Conservation (phyloP, 2,329 filamentous ascomycete genomes). For the Talaromyces sp. region DNA sequence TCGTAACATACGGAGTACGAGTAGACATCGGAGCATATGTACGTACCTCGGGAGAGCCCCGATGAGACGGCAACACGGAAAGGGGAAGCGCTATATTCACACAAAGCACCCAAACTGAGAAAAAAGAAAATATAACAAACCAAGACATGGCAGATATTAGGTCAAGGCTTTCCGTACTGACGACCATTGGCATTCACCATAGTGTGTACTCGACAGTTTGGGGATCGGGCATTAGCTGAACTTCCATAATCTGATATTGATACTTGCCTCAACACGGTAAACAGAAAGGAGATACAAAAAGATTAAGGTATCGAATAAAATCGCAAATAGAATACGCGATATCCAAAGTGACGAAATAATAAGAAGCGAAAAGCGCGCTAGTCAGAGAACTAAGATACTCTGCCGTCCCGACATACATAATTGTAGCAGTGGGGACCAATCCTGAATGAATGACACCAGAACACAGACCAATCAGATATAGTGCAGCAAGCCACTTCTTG, state of each 20-base stretch:
- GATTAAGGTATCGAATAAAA: neutral
- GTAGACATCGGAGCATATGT: neutral
- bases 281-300: neutral
- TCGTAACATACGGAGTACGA: neutral
- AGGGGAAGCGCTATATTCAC: neutral
- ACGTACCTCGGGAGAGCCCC: neutral
- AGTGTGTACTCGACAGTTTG: neutral
- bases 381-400: constrained; percentile 2
- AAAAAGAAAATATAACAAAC: neutral
- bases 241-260: neutral
- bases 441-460: constrained; percentile 13
- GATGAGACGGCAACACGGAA: constrained; percentile 1
- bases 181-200: neutral
- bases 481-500: neutral
- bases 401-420: constrained; percentile 14
- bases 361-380: neutral
- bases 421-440: constrained; percentile 13
- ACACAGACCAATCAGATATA: neutral
- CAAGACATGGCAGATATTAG: neutral
- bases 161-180: neutral
- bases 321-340: constrained; percentile 6
- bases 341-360: neutral
- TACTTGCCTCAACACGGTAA: neutral
- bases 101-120: neutral
- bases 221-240: constrained; percentile 2